phyloP scores from a whole-genome alignment of 768 basidiomycete species.

The Tulasnella sp. region DNA sequence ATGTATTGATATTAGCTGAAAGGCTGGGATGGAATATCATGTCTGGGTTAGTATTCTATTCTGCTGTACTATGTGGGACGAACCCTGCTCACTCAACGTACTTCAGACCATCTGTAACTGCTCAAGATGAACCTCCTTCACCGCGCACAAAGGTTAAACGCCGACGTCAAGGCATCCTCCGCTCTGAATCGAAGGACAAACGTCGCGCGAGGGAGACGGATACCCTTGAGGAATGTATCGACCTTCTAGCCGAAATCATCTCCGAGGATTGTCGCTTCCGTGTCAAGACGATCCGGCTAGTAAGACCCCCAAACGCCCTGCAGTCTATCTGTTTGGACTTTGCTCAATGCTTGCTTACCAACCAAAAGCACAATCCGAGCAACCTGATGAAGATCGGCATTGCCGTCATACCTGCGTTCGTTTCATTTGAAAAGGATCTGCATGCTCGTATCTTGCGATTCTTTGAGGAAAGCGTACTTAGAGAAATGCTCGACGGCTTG shows the following conservation, averaged over 20 bases:
- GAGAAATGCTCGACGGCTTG: conserved; percentile 35
- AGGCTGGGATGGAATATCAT: conserved; percentile 55
- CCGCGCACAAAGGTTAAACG: conserved; percentile 35
- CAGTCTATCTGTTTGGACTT: conserved; percentile 64
- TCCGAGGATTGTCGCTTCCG: conserved; percentile 64
- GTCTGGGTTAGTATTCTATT: conserved; percentile 35
- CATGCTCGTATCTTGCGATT: conserved; percentile 51
- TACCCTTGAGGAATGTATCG: conserved; percentile 38
- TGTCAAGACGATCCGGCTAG: conserved; percentile 46
- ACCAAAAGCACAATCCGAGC: conserved; percentile 41
- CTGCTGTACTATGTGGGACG: background rate
- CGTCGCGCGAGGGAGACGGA: conserved; percentile 5
- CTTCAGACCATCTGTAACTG: background rate
- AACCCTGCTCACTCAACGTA: background rate
- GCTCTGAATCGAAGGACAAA: background rate
- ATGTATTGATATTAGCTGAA: conserved; percentile 46
- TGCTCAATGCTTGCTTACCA: conserved; percentile 44
- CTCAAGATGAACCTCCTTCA: conserved; percentile 18
- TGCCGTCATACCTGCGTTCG: conserved; percentile 64
- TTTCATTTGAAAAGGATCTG: conserved; percentile 55
- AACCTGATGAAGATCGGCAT: conserved; percentile 51
- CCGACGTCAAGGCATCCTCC: conserved; percentile 36
- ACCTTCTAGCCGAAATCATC: conserved; percentile 51
- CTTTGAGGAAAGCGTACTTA: conserved; percentile 53
- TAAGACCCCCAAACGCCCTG: conserved; percentile 63